These are phyloP conservation scores for Pythium guiyangense DNA, from an alignment of 352 stramenopile species.

Conservation along the genomic window DNA sequence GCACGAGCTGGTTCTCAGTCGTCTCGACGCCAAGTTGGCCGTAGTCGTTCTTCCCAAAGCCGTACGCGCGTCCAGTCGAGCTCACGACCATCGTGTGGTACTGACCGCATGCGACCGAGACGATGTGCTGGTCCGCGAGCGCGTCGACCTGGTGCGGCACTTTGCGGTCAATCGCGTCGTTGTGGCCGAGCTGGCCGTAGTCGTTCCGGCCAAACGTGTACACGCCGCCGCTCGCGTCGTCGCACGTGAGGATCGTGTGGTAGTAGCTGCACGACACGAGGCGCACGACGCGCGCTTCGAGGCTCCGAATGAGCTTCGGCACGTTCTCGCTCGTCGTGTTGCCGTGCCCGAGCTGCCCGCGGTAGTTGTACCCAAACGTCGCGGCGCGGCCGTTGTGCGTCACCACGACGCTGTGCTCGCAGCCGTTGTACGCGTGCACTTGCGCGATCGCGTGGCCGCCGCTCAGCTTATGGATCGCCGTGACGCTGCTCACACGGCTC, in stretches of 20 bases:
- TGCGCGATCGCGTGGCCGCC: constrained; percentile 45
- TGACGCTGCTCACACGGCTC: constrained; percentile 70
- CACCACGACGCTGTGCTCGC: constrained; percentile 89
- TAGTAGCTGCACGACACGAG: constrained; percentile 93
- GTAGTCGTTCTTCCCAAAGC: constrained; percentile 94
- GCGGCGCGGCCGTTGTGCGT: constrained; percentile 69
- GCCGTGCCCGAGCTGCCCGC: constrained; percentile 89
- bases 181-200: constrained; percentile 89
- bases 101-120: constrained; percentile 87
- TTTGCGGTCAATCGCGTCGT: constrained; percentile 87
- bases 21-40: constrained; percentile 87
- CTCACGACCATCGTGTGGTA: constrained; percentile 89
- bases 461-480: constrained; percentile 58
- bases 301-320: constrained; percentile 70
- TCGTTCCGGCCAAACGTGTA: constrained; percentile 92
- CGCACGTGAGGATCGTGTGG: constrained; percentile 84
- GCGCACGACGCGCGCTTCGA: constrained; percentile 60
- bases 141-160: constrained; percentile 67
- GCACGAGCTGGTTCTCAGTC: constrained; percentile 59
- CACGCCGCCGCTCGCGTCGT: constrained; percentile 29
- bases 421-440: constrained; percentile 92
- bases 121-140: constrained; percentile 49
- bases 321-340: constrained; percentile 84
- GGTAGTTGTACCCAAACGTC: constrained; percentile 92
- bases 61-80: constrained; percentile 57